These are phyloP conservation scores for Tagetes erecta DNA, from an alignment of 129 eudicot species.

Conservation along the genomic window DNA sequence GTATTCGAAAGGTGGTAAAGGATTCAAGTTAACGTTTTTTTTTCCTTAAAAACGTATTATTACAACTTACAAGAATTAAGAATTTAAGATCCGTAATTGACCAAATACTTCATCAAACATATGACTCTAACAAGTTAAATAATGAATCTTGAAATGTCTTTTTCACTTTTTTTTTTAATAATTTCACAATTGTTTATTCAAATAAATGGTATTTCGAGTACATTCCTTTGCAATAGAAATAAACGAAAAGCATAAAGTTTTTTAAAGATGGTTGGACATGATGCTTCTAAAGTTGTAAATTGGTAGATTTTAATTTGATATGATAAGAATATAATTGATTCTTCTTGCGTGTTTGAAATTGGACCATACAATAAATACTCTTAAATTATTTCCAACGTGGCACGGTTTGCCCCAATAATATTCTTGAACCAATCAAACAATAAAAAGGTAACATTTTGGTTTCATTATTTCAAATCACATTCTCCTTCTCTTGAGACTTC, in stretches of 20 bases:
- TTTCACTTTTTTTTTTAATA: background rate
- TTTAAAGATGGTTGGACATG: background rate
- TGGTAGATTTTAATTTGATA: conserved; percentile 9
- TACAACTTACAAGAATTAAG: too few relatives aligned
- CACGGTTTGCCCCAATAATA: background rate
- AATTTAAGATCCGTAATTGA: too few relatives aligned
- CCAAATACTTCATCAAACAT: too few relatives aligned
- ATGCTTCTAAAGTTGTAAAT: conserved; percentile 5
- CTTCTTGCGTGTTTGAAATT: background rate
- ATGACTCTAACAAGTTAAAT: conserved; percentile 30
- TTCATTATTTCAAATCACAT: background rate
- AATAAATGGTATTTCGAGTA: background rate
- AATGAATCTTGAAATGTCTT: background rate
- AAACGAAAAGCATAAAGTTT: background rate
- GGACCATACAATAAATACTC: conserved; percentile 15
- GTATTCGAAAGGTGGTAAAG: too few relatives aligned
- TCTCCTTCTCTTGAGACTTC: background rate
- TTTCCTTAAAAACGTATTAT: too few relatives aligned
- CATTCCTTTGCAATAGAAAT: background rate
- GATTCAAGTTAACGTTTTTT: too few relatives aligned
- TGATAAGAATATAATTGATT: conserved; percentile 5
- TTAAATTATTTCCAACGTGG: background rate
- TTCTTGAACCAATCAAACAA: conserved; percentile 3
- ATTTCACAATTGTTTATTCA: background rate
- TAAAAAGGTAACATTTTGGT: background rate